phyloP scores from a whole-genome alignment of 2,329 filamentous ascomycete genomes.

The Didymellaceae sp. region DNA sequence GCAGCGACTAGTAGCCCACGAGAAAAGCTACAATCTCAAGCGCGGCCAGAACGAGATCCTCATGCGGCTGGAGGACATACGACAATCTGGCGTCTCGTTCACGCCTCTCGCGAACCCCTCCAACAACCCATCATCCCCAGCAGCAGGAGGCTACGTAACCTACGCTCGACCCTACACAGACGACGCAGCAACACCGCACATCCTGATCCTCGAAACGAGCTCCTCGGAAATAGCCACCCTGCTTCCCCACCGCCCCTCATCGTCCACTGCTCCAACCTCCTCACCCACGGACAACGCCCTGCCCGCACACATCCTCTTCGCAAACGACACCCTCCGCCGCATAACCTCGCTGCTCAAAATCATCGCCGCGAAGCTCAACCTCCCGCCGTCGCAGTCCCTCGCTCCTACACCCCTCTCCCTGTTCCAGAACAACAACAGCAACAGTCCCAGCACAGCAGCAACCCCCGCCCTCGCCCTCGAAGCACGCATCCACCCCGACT shows the following conservation, averaged over 20 bases:
- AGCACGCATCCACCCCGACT: not conserved
- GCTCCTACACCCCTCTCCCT: too few relatives aligned
- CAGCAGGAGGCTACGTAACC: slow-evolving; percentile 65
- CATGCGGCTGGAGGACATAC: slow-evolving; percentile 82
- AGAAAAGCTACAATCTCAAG: slow-evolving; percentile 75
- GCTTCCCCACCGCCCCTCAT: too few relatives aligned
- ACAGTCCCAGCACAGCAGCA: not conserved
- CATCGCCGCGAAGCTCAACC: slow-evolving; percentile 78
- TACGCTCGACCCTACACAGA: slow-evolving; percentile 91
- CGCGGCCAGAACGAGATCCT: slow-evolving; percentile 75
- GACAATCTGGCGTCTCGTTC: slow-evolving; percentile 81
- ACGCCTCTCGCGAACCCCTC: slow-evolving; percentile 53
- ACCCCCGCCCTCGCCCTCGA: not conserved
- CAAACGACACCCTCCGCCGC: slow-evolving; percentile 71
- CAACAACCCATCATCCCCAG: not conserved
- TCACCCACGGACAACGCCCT: slow-evolving; percentile 35
- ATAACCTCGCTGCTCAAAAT: slow-evolving; percentile 79
- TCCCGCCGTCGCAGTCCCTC: slow-evolving; percentile 65
- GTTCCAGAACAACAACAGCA: not conserved
- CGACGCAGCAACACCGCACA: slow-evolving; percentile 66
- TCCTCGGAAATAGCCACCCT: slow-evolving; percentile 51
- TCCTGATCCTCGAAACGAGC: slow-evolving; percentile 76
- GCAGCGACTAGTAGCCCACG: slow-evolving; percentile 80
- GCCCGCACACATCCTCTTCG: slow-evolving; percentile 68
- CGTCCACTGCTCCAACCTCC: slow-evolving; percentile 23